Evolutionary conservation across 305 asterid species (phyloP), one percentile per base, ranked within the genome.

Genomic region (Solanum aculeatissimum): DNA sequence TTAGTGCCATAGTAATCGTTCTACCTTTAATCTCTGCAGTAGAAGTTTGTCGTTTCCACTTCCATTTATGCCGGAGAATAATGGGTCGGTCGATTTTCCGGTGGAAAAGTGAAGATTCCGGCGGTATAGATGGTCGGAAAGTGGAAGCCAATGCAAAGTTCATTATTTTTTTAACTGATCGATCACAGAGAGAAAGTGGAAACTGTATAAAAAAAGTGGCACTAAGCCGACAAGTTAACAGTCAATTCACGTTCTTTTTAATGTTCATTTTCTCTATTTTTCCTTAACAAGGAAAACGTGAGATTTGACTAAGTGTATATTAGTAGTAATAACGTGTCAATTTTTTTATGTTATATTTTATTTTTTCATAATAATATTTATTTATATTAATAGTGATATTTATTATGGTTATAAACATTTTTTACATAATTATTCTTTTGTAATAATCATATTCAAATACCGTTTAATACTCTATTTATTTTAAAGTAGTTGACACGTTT

Each of bases 1-100:
- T 90, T 90, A 90, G 90, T 23, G 98, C 95, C 92, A 85, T 86
- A 32, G 86, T 68, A 87, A 91, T 66, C 88, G 40, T 43, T 81
- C 63, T 47, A 79, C 82, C 8, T 74, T 38, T 49, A 53, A 84
- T 74, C 88, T 16, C 80, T 47, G 87, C n/a, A 80, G 86, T 83
- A 35, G 87, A 21, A 83, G 81, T 54, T 54, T 85, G 49, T 51
- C 87, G 85, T 38, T 80, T 86, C 23, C 62, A 47, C 45, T 32
- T 65, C 40, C 83, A 63, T 15, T 35, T 85, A 18, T 68, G 89
- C 18, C 70, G 83, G 80, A 72, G 88, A 82, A 23, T 74, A 81
- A 87, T 12, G 88, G 92, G 89, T 1, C 63, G 40, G 81, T 49
- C 21, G 60, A 55, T 63, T 83, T 84, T 68, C 78, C 85, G 89